Conservation (phyloP, 169 alveolate genomes). For the Cystoisospora suis region DNA sequence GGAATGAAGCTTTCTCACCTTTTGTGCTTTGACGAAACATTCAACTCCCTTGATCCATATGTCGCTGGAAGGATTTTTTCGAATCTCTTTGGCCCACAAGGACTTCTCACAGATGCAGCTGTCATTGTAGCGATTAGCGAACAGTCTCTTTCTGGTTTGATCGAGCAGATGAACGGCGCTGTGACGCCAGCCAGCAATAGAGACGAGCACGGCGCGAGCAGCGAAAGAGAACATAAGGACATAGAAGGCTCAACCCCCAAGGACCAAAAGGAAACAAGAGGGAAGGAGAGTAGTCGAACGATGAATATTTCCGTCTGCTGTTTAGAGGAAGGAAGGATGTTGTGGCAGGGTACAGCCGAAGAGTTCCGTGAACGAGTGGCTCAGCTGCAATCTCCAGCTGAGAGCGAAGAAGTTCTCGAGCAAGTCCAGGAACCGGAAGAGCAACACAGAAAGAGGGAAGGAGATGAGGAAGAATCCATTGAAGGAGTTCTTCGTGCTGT, state of each 20-base stretch:
- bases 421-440: neutral
- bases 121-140: slow-evolving; percentile 40
- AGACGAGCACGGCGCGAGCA: neutral
- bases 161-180: slow-evolving; percentile 18
- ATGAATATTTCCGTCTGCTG: slow-evolving; percentile 37
- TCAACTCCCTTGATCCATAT: slow-evolving; percentile 32
- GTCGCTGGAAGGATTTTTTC: slow-evolving; percentile 39
- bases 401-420: neutral
- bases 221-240: too few relatives aligned
- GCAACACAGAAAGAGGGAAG: neutral
- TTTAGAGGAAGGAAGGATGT: neutral
- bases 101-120: slow-evolving; percentile 40
- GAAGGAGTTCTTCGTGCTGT: neutral
- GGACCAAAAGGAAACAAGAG: neutral
- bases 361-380: neutral
- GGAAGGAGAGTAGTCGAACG: neutral
- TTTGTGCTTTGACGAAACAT: slow-evolving; percentile 50
- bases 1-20: neutral
- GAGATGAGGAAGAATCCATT: neutral
- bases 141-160: slow-evolving; percentile 38
- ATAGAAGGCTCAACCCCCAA: too few relatives aligned
- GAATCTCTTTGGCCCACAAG: slow-evolving; percentile 41
- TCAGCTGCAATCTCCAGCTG: neutral
- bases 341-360: slow-evolving; percentile 18
- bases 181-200: neutral